Percentiles rank a stretch among this genome's conserved stretches.
phyloP scores from a whole-genome alignment of 768 basidiomycete genomes.

The Collybiopsis confluens region DNA sequence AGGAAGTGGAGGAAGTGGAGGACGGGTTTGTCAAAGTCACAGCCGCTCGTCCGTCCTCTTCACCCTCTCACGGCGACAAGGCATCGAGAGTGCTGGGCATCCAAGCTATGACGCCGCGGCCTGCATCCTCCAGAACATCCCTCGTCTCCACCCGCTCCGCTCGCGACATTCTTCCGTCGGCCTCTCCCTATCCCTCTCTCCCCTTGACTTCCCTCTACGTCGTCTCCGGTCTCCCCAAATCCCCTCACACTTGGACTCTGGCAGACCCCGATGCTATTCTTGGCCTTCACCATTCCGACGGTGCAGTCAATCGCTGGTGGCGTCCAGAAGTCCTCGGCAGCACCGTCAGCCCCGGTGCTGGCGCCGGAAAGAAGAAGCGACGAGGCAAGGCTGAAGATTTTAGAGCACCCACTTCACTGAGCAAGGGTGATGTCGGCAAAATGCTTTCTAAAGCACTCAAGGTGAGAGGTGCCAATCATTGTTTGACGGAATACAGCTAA shows the following conservation, averaged over 20 bases:
- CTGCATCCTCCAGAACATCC: slow-evolving; percentile 70
- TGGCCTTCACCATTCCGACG: slow-evolving; percentile 78
- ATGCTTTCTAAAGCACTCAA: slow-evolving; percentile 91
- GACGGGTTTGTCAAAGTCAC: background rate
- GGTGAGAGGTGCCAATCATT: slow-evolving; percentile 34
- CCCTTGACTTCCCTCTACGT: slow-evolving; percentile 83
- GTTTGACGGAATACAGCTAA: slow-evolving; percentile 6
- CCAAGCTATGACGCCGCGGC: slow-evolving; percentile 80
- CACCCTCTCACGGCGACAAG: slow-evolving; percentile 37
- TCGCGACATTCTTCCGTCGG: slow-evolving; percentile 49
- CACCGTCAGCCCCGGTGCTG: slow-evolving; percentile 80
- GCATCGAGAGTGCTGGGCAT: slow-evolving; percentile 77
- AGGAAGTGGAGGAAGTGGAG: background rate
- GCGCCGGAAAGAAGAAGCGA: slow-evolving; percentile 74
- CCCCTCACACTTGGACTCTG: slow-evolving; percentile 86
- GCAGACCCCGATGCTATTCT: slow-evolving; percentile 80
- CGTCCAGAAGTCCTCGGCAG: slow-evolving; percentile 87
- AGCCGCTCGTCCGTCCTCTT: slow-evolving; percentile 2
- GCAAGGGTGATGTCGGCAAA: slow-evolving; percentile 83
- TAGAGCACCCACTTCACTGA: slow-evolving; percentile 77
- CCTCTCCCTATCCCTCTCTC: slow-evolving; percentile 64
- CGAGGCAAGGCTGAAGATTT: slow-evolving; percentile 60
- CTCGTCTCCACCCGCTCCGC: slow-evolving; percentile 73
- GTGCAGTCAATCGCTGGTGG: slow-evolving; percentile 88
- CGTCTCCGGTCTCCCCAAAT: slow-evolving; percentile 85